Evolutionary conservation across 2,329 filamentous ascomycete species (phyloP).

Genomic region (Clonostachys sp.): DNA sequence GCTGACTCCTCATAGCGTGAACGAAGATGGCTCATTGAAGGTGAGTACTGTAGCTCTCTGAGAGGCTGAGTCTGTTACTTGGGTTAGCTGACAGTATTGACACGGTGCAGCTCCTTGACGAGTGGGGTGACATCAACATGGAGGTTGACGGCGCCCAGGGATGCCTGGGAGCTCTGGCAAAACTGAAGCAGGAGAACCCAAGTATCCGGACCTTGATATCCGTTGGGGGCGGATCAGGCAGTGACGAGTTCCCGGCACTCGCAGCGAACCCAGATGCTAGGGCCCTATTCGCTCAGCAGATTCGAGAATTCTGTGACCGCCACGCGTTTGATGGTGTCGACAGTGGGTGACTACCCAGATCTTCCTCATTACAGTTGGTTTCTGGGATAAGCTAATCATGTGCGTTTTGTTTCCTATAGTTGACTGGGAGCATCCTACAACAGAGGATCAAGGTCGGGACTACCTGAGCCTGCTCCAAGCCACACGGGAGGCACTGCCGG

Average conservation of each 20-base stretch:
- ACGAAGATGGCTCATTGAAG: constrained; percentile 28
- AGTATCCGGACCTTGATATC: constrained; percentile 57
- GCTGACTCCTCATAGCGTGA: constrained; percentile 19
- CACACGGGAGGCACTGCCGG: constrained; percentile 50
- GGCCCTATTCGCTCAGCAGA: constrained; percentile 49
- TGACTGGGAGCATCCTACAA: constrained; percentile 64
- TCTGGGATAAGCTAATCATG: neutral
- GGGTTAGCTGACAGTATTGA: constrained; percentile 1
- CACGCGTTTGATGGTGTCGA: constrained; percentile 61
- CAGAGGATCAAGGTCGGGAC: constrained; percentile 46
- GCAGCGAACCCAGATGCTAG: constrained; percentile 41
- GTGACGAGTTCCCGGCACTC: constrained; percentile 55
- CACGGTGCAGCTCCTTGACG: constrained; percentile 40
- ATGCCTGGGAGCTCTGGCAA: constrained; percentile 55
- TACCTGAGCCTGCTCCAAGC: constrained; percentile 51
- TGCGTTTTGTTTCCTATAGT: constrained; percentile 30
- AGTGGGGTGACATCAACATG: constrained; percentile 59
- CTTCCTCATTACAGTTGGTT: neutral
- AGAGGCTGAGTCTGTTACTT: neutral
- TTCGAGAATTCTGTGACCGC: constrained; percentile 47
- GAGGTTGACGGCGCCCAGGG: constrained; percentile 53
- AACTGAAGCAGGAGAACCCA: constrained; percentile 52
- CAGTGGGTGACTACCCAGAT: constrained; percentile 28
- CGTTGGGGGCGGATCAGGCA: constrained; percentile 60
- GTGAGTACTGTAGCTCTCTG: constrained; percentile 17